Evolutionary conservation across 306 rosid species (phyloP), one percentile per base, ranked within the genome.

Genomic region (Astragalus glycyphyllos): DNA sequence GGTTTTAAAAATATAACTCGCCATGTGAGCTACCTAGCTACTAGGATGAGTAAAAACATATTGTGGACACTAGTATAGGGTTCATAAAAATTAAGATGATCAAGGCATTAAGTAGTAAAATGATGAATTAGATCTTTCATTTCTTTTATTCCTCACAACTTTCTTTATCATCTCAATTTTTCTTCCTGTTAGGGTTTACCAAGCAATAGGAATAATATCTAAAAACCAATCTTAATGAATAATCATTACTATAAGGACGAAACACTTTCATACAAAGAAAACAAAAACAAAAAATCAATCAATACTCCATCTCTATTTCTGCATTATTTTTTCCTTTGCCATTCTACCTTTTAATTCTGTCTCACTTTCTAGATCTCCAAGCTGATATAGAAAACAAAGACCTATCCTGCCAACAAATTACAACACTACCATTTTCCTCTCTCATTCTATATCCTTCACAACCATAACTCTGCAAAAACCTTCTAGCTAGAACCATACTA

Each of bases 301-400:
- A 74, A 69, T 17, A 58, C 49, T 48, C 44, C 48, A 37, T 65
- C 58, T 38, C 57, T 48, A 11, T 31, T 50, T 10, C 20, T 60
- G 31, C 48, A 13, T 68, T 15, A 4, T 60, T 26, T 60, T 38
- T 48, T 26, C 45, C 37, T 11, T 40, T 69, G 2, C 49, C 44
- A 49, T 73, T 66, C 10, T 31, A 40, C 17, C 37, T 58, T 57
- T 40, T 13, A 15, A 37, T 48, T 47, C 13, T 60, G 44, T 35
- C 49, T 64, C 11, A 73, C 58, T 65, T 74, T 73, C 66, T 65
- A 11, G 79, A 34, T 74, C 50, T 74, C 73, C 79, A 74, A 55
- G 79, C 73, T 8, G 79, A 65, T 74, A 65, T 55, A 2, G 79
- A 65, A 74, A 65, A 74, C 79, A 74, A 54, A 20, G 79, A 37